Conservation (phyloP, 352 stramenopile genomes). For the Saprolegnia parasitica region DNA sequence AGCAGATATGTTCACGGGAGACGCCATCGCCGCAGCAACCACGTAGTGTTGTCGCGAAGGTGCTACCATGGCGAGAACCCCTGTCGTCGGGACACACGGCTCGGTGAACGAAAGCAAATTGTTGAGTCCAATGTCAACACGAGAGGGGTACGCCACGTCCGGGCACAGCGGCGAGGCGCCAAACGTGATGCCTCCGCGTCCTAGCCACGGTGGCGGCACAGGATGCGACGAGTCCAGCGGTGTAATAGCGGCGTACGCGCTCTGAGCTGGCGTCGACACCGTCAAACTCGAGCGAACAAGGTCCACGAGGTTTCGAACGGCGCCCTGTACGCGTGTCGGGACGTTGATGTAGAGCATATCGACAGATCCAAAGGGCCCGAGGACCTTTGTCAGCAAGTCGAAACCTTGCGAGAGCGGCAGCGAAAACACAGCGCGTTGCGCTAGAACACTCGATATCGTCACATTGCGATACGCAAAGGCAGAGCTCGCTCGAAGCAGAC, state of each 20-base stretch:
- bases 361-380: background rate
- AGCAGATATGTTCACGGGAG: background rate
- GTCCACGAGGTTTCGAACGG: background rate
- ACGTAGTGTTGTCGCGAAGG: conserved; percentile 6
- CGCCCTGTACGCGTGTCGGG: background rate
- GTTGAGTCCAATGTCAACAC: background rate
- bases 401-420: background rate
- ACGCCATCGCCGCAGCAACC: background rate
- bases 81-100: background rate
- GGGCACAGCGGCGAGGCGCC: background rate
- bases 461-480: background rate
- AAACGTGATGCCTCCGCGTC: background rate
- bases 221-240: conserved; percentile 1
- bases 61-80: background rate
- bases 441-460: background rate
- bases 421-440: background rate
- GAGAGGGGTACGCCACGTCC: background rate
- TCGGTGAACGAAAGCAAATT: background rate
- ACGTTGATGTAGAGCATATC: conserved; percentile 3
- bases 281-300: background rate
- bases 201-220: background rate
- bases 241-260: background rate
- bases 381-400: background rate
- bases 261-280: background rate
- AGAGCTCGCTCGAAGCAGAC: background rate